A percentile compares a stretch with the other conserved stretches of the same genome.
Evolutionary conservation across 257 asterid genomes (phyloP).

Genomic region (Solanum chmielewskii): DNA sequence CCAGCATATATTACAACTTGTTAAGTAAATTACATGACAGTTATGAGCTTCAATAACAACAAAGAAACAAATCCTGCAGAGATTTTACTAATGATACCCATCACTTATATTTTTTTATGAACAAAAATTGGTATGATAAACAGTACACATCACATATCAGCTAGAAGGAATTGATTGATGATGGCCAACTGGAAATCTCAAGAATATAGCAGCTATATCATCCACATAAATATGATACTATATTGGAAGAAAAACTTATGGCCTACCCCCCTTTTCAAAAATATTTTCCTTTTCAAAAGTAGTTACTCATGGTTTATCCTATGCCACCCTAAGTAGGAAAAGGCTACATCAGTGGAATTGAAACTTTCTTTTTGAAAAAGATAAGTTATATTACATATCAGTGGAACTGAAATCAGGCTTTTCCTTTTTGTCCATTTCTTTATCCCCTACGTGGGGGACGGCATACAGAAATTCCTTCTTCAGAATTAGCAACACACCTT

Average conservation of each 20-base stretch:
- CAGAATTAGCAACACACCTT: not conserved
- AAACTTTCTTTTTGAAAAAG: not conserved
- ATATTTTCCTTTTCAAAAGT: not conserved
- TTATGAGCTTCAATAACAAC: not conserved
- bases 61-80: not conserved
- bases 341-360: not conserved
- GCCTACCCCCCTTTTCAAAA: not conserved
- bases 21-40: not conserved
- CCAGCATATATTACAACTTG: conserved; percentile 3
- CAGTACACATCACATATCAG: not conserved
- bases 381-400: not conserved
- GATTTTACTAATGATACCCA: not conserved
- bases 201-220: not conserved
- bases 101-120: not conserved
- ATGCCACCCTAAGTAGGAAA: not conserved
- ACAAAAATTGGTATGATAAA: not conserved
- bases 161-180: not conserved
- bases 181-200: not conserved
- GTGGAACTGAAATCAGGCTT: not conserved
- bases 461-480: not conserved
- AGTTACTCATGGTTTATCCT: not conserved
- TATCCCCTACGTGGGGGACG: not conserved
- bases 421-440: not conserved
- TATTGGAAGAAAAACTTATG: not conserved
- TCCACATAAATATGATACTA: not conserved